Evolutionary conservation across 345 rosid species (phyloP).

Genomic region (Aquilaria yunnanensis): DNA sequence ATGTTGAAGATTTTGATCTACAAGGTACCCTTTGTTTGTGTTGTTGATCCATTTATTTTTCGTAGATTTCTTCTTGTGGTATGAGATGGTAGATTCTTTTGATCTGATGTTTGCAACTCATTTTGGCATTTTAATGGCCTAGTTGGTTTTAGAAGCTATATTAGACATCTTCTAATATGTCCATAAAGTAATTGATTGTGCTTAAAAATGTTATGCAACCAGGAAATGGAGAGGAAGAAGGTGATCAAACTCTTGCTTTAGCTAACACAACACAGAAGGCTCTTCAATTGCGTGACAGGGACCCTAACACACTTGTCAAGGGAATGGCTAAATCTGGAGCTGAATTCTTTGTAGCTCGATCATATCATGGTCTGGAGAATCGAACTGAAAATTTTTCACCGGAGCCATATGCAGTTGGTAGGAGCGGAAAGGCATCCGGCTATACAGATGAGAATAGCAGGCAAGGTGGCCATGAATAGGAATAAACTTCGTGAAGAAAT

Average conservation of each 20-base stretch:
- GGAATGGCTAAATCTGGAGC: conserved; percentile 73
- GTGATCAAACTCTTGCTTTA: conserved; percentile 52
- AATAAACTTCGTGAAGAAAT: no score
- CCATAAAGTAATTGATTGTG: background rate
- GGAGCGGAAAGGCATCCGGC: conserved; percentile 74
- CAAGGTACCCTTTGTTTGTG: conserved; percentile 30
- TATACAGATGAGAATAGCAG: conserved; percentile 42
- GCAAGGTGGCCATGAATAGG: background rate
- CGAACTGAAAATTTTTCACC: conserved; percentile 35
- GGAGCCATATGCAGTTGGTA: conserved; percentile 54
- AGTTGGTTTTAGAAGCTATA: background rate
- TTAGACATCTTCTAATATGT: background rate
- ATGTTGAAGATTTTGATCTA: conserved; percentile 52
- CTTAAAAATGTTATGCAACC: conserved; percentile 20
- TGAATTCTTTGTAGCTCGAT: conserved; percentile 52
- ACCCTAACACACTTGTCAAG: conserved; percentile 32
- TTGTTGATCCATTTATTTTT: background rate
- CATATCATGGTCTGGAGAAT: conserved; percentile 75
- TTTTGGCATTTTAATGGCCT: background rate
- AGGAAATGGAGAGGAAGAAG: conserved; percentile 24
- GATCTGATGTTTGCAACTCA: background rate
- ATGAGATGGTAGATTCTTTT: background rate
- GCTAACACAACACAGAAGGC: conserved; percentile 57
- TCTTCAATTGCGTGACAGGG: conserved; percentile 48
- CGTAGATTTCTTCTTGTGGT: background rate